A percentile compares a stretch with the other conserved stretches of the same genome.
These are phyloP conservation scores for Pythium scleroteichum DNA, from an alignment of 352 stramenopile species.

Conservation along the genomic window DNA sequence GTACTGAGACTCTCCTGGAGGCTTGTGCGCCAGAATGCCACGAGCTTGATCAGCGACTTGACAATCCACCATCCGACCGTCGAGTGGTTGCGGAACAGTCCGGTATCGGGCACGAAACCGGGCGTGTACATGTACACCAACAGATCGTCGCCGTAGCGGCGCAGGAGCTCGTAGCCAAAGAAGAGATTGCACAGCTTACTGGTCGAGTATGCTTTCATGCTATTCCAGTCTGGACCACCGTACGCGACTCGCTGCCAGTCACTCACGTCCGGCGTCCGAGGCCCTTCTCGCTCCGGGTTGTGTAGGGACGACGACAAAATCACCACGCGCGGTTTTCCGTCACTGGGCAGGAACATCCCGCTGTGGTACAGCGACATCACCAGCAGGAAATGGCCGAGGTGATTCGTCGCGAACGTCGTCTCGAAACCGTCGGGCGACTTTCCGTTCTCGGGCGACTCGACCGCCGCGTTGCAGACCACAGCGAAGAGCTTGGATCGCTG, in stretches of 20 bases:
- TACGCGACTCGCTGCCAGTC: slow-evolving; percentile 38
- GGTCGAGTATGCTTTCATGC: slow-evolving; percentile 34
- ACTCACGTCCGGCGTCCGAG: slow-evolving; percentile 29
- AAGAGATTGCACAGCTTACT: slow-evolving; percentile 51
- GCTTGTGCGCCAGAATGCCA: slow-evolving; percentile 22
- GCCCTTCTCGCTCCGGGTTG: slow-evolving; percentile 15
- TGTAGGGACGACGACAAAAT: slow-evolving; percentile 40
- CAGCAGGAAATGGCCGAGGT: slow-evolving; percentile 44
- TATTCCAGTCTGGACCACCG: slow-evolving; percentile 24
- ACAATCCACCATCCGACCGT: slow-evolving; percentile 28
- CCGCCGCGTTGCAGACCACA: slow-evolving; percentile 40
- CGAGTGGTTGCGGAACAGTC: slow-evolving; percentile 40
- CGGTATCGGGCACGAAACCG: slow-evolving; percentile 39
- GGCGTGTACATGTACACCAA: slow-evolving; percentile 41
- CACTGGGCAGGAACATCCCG: slow-evolving; percentile 23
- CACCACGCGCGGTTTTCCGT: slow-evolving; percentile 30
- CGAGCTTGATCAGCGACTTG: slow-evolving; percentile 33
- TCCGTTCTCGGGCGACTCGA: slow-evolving; percentile 28
- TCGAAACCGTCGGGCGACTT: slow-evolving; percentile 36
- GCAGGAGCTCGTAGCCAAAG: slow-evolving; percentile 43
- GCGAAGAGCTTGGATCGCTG: slow-evolving; percentile 32
- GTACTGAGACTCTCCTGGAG: slow-evolving; percentile 32
- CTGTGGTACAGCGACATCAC: slow-evolving; percentile 30
- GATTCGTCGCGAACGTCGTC: slow-evolving; percentile 44
- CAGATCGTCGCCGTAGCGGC: slow-evolving; percentile 26